Conservation (phyloP, 2,329 filamentous ascomycete genomes). For the Neurospora sp. region DNA sequence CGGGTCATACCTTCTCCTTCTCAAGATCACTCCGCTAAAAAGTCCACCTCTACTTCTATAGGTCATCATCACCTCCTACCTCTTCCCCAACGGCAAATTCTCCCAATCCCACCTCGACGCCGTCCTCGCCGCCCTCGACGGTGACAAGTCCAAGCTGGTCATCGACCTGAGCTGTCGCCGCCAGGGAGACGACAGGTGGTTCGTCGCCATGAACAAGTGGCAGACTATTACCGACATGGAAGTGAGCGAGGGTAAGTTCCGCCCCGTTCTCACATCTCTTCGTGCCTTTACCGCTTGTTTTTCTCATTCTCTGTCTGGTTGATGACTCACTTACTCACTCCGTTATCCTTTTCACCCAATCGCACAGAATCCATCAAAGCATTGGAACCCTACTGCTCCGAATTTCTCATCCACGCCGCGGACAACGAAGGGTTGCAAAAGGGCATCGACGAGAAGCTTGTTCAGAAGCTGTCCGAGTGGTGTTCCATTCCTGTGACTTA, state of each 20-base stretch:
- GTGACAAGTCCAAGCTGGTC: slow-evolving; percentile 72
- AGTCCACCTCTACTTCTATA: slow-evolving; percentile 30
- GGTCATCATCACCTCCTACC: slow-evolving; percentile 94
- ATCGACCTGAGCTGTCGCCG: slow-evolving; percentile 89
- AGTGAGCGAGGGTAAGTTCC: slow-evolving; percentile 62
- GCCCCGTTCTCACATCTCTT: neutral
- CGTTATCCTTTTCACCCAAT: neutral
- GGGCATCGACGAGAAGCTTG: slow-evolving; percentile 80
- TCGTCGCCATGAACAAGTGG: slow-evolving; percentile 99
- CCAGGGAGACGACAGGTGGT: slow-evolving; percentile 65
- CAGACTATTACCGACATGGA: slow-evolving; percentile 97
- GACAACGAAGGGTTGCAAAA: slow-evolving; percentile 91
- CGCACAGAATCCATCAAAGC: slow-evolving; percentile 65
- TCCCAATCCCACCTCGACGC: slow-evolving; percentile 65
- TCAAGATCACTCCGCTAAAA: neutral
- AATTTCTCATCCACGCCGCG: slow-evolving; percentile 94
- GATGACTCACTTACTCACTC: neutral
- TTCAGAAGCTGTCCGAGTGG: slow-evolving; percentile 69
- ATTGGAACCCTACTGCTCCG: slow-evolving; percentile 85
- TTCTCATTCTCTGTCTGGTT: too few relatives aligned
- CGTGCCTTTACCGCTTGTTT: neutral
- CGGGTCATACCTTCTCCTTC: neutral
- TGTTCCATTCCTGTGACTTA: slow-evolving; percentile 91
- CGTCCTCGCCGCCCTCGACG: slow-evolving; percentile 61
- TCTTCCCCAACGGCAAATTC: slow-evolving; percentile 79